Base-by-base conservation (phyloP, 257 asterid species). In the Solanum phureja region DNA sequence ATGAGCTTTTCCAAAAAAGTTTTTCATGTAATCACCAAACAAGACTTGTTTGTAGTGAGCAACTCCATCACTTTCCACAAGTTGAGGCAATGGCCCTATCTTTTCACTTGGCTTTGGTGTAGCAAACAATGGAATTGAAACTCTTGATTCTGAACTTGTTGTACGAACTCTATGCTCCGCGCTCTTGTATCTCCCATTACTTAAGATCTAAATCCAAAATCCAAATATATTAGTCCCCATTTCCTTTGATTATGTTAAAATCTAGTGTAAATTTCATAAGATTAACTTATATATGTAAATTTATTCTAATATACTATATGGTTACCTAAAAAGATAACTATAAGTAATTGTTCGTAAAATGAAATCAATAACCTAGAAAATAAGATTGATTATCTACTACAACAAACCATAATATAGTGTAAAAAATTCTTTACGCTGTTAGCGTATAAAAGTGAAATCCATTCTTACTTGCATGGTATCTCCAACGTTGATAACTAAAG, bases 81-180 rank as follows among this genome's bases (percentile, higher is more conserved):
- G 62, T 40, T 88, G 87, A 58, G 92, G 87, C 73, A 91, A 82
- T 14, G 93, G 93, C 6, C 90, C 90, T 9, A 91, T 89, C 74
- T 88, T 91, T 77, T 82, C 87, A 7, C 81, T 84, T 40, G 89
- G 89, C 81, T 34, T 34, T 33, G 92, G 93, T 13, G 31, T 49
- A 68, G 92, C 87, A 89, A 91, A 91, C 16, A 87, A 8, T 73
- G 93, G 93, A 6, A 91, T 14, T 35, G 93, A 91, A 16, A 91
- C 93, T 79, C 93, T 89, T n/a, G 91, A 88, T 85, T 87, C 83
- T 68, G 62, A 84, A 46, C 83, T 88, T 81, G 93, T 89, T 31
- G 92, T 91, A 40, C 93, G 85, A 11, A 91, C 93, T 87, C 93
- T 89, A 21, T 89, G 91, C 35, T 91, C 92, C 10, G 93, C 92